Evolutionary conservation across 768 basidiomycete genomes (phyloP).

Genomic region (Psilocybe subaeruginosa): DNA sequence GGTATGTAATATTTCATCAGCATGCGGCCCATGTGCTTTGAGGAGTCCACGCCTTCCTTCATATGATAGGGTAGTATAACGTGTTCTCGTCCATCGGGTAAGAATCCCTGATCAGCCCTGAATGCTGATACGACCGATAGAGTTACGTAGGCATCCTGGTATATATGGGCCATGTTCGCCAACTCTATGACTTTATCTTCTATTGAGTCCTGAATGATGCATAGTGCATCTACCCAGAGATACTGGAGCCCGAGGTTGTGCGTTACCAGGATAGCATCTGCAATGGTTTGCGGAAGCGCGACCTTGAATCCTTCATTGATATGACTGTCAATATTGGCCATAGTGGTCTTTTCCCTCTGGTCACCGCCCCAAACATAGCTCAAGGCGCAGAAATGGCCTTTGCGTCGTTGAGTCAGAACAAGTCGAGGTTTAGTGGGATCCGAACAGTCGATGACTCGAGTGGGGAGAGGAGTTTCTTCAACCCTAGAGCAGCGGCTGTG

Average conservation of each 20-base stretch:
- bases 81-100: neutral
- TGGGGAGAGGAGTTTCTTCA: neutral
- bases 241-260: neutral
- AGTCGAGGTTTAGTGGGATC: neutral
- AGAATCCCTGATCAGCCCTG: neutral
- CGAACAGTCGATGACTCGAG: constrained; percentile 1
- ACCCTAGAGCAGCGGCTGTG: too few relatives aligned
- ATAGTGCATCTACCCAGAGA: neutral
- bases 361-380: constrained; percentile 1
- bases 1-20: too few relatives aligned
- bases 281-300: neutral
- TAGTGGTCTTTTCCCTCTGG: neutral
- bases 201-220: neutral
- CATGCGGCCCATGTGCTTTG: too few relatives aligned
- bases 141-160: neutral
- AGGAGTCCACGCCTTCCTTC: too few relatives aligned
- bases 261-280: neutral
- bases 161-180: neutral
- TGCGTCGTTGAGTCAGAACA: neutral
- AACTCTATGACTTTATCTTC: neutral
- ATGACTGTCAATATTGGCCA: neutral
- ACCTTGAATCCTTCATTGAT: neutral
- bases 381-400: neutral
- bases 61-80: too few relatives aligned
- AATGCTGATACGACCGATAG: neutral